Conservation (phyloP, 768 basidiomycete species). For the Mycena indigotica region DNA sequence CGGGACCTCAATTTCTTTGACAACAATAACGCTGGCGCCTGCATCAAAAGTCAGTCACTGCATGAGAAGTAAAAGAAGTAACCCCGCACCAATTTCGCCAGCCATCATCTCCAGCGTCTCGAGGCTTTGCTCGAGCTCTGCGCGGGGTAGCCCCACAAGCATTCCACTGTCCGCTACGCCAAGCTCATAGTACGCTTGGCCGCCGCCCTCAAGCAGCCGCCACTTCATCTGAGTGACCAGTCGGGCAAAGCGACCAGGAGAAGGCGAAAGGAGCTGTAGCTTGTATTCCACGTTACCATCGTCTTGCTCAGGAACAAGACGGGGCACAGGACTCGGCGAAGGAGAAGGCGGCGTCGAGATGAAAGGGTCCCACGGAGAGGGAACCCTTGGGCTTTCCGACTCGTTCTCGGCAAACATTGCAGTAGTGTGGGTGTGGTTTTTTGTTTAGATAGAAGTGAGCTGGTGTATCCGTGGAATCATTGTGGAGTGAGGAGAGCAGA, state of each 20-base stretch:
- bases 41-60: too few species aligned
- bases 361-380: conserved; percentile 82
- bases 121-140: conserved; percentile 78
- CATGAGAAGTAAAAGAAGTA: too few species aligned
- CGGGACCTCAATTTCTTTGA: conserved; percentile 85
- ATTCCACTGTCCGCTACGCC: conserved; percentile 87
- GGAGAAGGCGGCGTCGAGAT: conserved; percentile 56
- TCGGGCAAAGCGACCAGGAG: conserved; percentile 73
- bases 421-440: conserved; percentile 9
- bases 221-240: conserved; percentile 96
- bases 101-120: conserved; percentile 94
- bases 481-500: neutral
- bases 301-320: conserved; percentile 77
- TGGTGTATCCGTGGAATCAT: conserved; percentile 10
- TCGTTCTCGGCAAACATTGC: conserved; percentile 83
- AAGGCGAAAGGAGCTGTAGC: conserved; percentile 80
- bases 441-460: neutral
- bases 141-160: conserved; percentile 74
- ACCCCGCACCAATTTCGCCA: conserved; percentile 74
- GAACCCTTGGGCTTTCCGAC: conserved; percentile 76
- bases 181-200: conserved; percentile 82
- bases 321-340: conserved; percentile 52
- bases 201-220: conserved; percentile 84
- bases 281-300: conserved; percentile 92
- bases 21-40: conserved; percentile 80